Percentiles rank a stretch among this genome's conserved stretches.
These are phyloP conservation scores for Pisolithus tinctorius DNA, from an alignment of 768 basidiomycete species.

Conservation along the genomic window DNA sequence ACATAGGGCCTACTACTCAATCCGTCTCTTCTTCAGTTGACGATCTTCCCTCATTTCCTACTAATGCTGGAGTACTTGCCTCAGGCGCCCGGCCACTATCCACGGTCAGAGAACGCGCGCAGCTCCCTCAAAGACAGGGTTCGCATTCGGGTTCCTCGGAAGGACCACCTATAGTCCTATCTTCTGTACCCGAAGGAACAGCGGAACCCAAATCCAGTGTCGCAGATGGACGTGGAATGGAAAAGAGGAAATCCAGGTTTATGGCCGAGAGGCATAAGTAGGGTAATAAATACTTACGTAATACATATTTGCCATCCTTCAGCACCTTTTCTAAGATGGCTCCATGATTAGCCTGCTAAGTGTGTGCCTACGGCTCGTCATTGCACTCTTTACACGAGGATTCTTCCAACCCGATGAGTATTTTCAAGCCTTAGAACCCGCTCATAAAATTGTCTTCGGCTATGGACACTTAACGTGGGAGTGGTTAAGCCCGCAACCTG, in stretches of 20 bases:
- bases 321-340: no score
- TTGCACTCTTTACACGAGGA: conserved; percentile 69
- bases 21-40: background rate
- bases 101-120: conserved; percentile 11
- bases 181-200: conserved; percentile 9
- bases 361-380: conserved; percentile 44
- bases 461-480: conserved; percentile 96
- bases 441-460: conserved; percentile 82
- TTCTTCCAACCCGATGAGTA: conserved; percentile 98
- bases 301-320: background rate
- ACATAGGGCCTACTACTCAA: conserved; percentile 37
- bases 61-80: no score
- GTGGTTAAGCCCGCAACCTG: conserved; percentile 67
- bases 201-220: background rate
- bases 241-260: conserved; percentile 28
- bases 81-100: background rate
- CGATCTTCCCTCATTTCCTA: no score
- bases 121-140: conserved; percentile 20
- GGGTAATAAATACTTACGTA: background rate
- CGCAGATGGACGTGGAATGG: background rate
- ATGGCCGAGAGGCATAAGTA: conserved; percentile 25
- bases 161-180: conserved; percentile 19
- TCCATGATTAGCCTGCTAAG: conserved; percentile 22
- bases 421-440: conserved; percentile 91
- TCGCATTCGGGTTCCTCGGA: conserved; percentile 19